Conservation (phyloP, 2,329 filamentous ascomycete genomes). For the Venturia asperata region DNA sequence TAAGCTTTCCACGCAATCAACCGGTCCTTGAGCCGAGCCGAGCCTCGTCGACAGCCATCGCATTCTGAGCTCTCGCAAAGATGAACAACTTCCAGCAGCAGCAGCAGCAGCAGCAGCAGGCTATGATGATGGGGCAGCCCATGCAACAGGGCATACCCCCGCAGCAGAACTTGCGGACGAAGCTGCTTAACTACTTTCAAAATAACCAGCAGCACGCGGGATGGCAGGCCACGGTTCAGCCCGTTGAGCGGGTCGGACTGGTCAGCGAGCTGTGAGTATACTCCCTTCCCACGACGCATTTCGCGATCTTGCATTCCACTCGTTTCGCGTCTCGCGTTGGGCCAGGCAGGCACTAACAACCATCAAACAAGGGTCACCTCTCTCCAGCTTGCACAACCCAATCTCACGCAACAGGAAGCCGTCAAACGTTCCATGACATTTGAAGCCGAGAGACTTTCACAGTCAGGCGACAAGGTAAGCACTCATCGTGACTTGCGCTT, state of each 20-base stretch:
- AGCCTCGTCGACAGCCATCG: background rate
- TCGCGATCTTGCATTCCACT: slow-evolving; percentile 1
- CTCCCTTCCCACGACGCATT: background rate
- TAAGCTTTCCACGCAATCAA: background rate
- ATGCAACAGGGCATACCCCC: slow-evolving; percentile 6
- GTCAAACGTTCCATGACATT: slow-evolving; percentile 12
- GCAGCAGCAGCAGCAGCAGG: slow-evolving; percentile 12
- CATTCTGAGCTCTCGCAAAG: background rate
- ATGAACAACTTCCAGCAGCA: slow-evolving; percentile 11
- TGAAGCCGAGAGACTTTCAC: background rate
- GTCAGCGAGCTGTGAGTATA: slow-evolving; percentile 11
- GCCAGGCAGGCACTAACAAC: background rate
- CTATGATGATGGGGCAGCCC: slow-evolving; percentile 13
- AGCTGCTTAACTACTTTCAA: background rate
- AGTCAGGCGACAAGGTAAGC: slow-evolving; percentile 11
- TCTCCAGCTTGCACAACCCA: slow-evolving; percentile 8
- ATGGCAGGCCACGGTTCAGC: slow-evolving; percentile 14
- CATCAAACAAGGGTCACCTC: slow-evolving; percentile 13
- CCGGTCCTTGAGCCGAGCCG: slow-evolving; percentile 16
- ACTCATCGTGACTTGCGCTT: no score
- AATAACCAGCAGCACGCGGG: slow-evolving; percentile 5
- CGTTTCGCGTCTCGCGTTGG: background rate
- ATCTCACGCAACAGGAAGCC: slow-evolving; percentile 6
- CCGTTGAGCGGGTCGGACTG: background rate
- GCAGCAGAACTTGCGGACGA: background rate